Base-by-base conservation (phyloP, 192 early-diverging fungal species). In the Pecoramyces ruminantium region DNA sequence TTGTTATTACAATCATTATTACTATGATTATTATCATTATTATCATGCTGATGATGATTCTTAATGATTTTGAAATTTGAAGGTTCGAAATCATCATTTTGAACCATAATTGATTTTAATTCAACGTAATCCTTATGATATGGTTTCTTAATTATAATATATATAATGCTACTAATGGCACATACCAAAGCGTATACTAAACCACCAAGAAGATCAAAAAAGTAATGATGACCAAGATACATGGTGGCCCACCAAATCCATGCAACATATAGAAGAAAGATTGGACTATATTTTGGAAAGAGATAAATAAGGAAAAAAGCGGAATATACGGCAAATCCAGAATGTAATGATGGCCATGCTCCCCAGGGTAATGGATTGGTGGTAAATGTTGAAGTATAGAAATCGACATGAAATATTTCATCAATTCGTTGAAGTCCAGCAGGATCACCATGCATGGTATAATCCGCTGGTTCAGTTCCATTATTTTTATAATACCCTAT, bases 201-300 rank as follows among this genome's bases (percentile, higher is more conserved):
- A 8, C 92, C 92, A 51, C 90, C 92, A 29, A 92, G 86, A 21
- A 93, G 80, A 83, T 93, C 93, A 67, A 91, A 88, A 81, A 93
- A 88, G 82, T 93, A 93, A 80, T 93, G 92, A 81, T 93, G 93
- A 1, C 89, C 88, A 13, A 93, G 84, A 82, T 93, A 93, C 89
- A 93, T 93, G 80, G 92, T 93, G 0, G 91, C 89, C 92, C 90
- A 92, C 93, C 93, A 93, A 82, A 93, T 90, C 92, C 92, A 92
- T 79, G 89, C 85, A 17, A 90, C 87, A 84, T 93, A 93, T 25
- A 82, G 79, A 79, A 85, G 81, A 11, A 67, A 67, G 0, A 67
- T 11, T 11, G 51, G 51, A 67, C 25, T 0, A 67, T 11, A 9
- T 11, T 67, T 67, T 67, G 51, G 51, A n/a, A 21, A 67, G 30